Evolutionary conservation across 495 filamentous ascomycete species (phyloP), one percentile per base, ranked within the genome.

Genomic region (Cladorrhinum samala): DNA sequence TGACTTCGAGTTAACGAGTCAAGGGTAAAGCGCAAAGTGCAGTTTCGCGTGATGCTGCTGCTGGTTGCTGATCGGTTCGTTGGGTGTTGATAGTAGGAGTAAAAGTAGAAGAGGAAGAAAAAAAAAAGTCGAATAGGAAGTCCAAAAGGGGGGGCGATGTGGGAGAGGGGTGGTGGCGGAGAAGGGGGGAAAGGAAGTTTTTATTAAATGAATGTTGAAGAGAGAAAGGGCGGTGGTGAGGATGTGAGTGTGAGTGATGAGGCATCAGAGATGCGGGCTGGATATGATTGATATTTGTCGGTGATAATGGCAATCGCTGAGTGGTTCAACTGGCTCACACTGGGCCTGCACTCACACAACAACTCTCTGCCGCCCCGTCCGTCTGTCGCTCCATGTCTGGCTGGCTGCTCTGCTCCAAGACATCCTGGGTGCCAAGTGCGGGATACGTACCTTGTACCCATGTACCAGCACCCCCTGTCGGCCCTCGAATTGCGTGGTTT

Each of bases 1-100:
- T 58, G 63, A 70, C 54, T 54, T 68, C 62, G 60, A 67, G 56
- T 58, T 52, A 70, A 68, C 69, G 64, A 59, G 67, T 68, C 67
- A 67, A 64, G 50, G 45, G 55, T 44, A 49, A 13, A 20, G 20
- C 20, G 18, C 37, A 39, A 40, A 20, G 53, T 27, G 53, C 41
- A n/a, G n/a, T n/a, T n/a, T n/a, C n/a, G n/a, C n/a, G n/a, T n/a
- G n/a, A n/a, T 19, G 54, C 30, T 14, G 14, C 7, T 37, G 6
- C 7, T 37, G 7, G 14, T 7, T 44, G 36, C 57, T 48, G 24
- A 21, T 30, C 30, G 21, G 48, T 41, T 51, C 55, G 61, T 60
- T 64, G 61, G 61, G 58, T 54, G 49, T 49, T 52, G 50, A 58
- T 48, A 40, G 52, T 59, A 55, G 42, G 58, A 42, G 51, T 49